Base-by-base conservation (phyloP, 164 flowering plant species). In the Annona cherimola region DNA sequence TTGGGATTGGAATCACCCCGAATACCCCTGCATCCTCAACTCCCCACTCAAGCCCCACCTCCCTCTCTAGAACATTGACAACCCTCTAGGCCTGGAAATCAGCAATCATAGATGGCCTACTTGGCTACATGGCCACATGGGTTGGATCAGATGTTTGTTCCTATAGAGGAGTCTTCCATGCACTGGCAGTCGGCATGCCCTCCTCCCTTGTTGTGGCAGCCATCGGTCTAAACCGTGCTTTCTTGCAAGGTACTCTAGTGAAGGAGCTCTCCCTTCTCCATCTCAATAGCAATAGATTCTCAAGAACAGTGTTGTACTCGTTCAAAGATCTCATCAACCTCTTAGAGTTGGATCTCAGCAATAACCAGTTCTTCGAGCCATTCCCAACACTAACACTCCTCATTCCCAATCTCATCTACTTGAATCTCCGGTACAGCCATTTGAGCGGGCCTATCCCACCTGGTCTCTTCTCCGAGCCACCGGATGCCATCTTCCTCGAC, bases 61-160 rank as follows among this genome's bases (percentile, higher is more conserved):
- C n/a, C n/a, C n/a, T n/a, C n/a, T n/a, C n/a, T n/a, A n/a, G n/a
- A n/a, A n/a, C n/a, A n/a, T n/a, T n/a, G n/a, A 77, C 81, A 66
- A 97, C 96, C 67, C 87, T 95, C 12, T 98, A 95, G 69, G 84
- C 97, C 64, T 95, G 99, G 99, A 95, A 91, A 83, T 80, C 88
- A 11, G 91, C 98, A 45, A 91, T 95, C 5, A 81, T 86, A 44
- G 86, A 85, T 12, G 99, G 92, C 79, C 98, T 98, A 66, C 39
- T 44, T 5, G 83, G 84, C 67, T 73, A 89, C 63, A 69, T 86
- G 59, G 43, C 42, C 40, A 81, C 85, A 2, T 94, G 99, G 99
- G 86, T 81, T 5, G 99, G 99, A 72, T 3, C 86, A 2, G 75
- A 92, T 84, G 98, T 95, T 6, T 95, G 99, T 71, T 74, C 89